phyloP scores from a whole-genome alignment of 1,284 basidiomycete genomes.

The Exobasidium rhododendri region DNA sequence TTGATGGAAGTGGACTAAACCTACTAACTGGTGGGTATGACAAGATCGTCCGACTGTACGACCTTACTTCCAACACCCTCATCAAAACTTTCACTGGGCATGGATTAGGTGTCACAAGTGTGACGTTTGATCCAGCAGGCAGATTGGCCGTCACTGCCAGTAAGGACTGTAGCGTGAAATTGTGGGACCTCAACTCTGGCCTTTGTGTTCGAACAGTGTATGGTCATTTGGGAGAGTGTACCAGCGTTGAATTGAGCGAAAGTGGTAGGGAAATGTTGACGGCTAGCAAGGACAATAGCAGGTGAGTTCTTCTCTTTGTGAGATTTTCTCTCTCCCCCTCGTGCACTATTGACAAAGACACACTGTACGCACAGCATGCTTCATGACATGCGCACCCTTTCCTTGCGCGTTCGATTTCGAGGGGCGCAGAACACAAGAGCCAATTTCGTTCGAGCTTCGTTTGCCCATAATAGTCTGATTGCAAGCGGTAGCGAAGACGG shows the following conservation, averaged over 20 bases:
- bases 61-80: constrained; percentile 56
- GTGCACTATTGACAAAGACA: background rate
- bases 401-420: constrained; percentile 57
- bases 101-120: constrained; percentile 48
- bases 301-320: constrained; percentile 51
- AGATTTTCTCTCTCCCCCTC: background rate
- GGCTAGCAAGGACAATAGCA: constrained; percentile 58
- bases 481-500: constrained; percentile 58
- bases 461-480: constrained; percentile 56
- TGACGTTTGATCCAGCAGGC: constrained; percentile 57
- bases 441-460: constrained; percentile 58
- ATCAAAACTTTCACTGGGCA: constrained; percentile 60
- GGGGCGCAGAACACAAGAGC: constrained; percentile 60
- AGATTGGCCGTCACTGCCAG: constrained; percentile 58
- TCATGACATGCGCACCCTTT: constrained; percentile 38
- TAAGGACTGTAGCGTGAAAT: constrained; percentile 58
- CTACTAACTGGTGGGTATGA: constrained; percentile 59
- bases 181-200: constrained; percentile 60
- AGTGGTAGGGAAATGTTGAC: constrained; percentile 58
- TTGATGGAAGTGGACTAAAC: constrained; percentile 56
- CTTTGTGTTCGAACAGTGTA: constrained; percentile 57
- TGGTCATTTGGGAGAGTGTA: constrained; percentile 59
- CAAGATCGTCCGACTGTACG: constrained; percentile 58
- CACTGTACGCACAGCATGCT: constrained; percentile 8
- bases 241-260: constrained; percentile 58